phyloP scores from a whole-genome alignment of 2,329 filamentous ascomycete species.

The Alternaria alternata region DNA sequence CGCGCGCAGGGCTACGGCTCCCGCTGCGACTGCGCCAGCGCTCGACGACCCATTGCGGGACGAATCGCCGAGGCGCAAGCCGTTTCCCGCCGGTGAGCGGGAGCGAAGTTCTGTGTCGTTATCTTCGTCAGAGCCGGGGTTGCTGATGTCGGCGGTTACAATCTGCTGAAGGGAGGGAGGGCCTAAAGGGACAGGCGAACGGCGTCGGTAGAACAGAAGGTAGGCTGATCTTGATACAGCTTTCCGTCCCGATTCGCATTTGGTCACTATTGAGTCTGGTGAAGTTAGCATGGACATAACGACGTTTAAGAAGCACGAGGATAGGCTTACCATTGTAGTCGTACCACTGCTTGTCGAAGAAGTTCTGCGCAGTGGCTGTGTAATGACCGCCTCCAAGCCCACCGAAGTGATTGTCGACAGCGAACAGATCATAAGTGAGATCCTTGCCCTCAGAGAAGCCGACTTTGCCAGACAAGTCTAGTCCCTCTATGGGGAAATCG shows the following conservation, averaged over 20 bases:
- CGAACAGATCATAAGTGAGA: constrained; percentile 90
- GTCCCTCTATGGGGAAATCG: constrained; percentile 86
- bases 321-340: constrained; percentile 82
- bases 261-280: constrained; percentile 76
- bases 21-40: constrained; percentile 82
- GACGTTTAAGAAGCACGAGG: neutral
- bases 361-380: constrained; percentile 93
- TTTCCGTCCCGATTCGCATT: constrained; percentile 65
- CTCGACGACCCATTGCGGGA: constrained; percentile 92
- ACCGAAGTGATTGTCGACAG: constrained; percentile 94
- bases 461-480: constrained; percentile 83
- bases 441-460: constrained; percentile 82
- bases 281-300: neutral
- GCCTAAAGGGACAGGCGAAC: constrained; percentile 78
- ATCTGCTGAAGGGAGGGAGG: constrained; percentile 78
- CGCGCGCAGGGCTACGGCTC: constrained; percentile 51
- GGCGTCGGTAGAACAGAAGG: constrained; percentile 92
- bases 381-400: constrained; percentile 95
- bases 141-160: constrained; percentile 63
- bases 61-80: constrained; percentile 84
- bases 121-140: constrained; percentile 57
- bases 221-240: constrained; percentile 84
- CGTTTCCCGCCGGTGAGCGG: constrained; percentile 75
- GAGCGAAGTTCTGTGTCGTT: constrained; percentile 42
- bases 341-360: constrained; percentile 89